A percentile compares a stretch with the other conserved stretches of the same genome.
These are phyloP conservation scores for Leccinellum luteum DNA, from an alignment of 768 basidiomycete genomes.

Conservation along the genomic window DNA sequence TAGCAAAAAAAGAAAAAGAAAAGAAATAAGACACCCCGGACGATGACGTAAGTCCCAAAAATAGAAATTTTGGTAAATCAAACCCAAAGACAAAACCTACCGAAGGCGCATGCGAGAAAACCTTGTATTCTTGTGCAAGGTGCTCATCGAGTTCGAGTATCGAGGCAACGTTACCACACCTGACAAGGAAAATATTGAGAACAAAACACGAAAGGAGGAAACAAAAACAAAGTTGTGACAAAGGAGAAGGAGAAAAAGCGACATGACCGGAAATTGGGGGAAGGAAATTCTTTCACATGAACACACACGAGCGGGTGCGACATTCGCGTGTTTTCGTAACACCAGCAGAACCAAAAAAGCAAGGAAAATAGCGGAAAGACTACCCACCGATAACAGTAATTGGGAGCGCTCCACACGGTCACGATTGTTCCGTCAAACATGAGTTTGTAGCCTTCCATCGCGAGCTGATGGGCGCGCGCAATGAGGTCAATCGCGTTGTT, in stretches of 20 bases:
- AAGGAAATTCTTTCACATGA: constrained; percentile 5
- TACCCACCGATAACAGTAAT: constrained; percentile 93
- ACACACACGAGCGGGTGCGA: neutral
- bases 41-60: constrained; percentile 10
- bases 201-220: neutral
- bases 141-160: constrained; percentile 94
- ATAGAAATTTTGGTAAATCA: neutral
- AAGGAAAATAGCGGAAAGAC: neutral
- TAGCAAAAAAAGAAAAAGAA: neutral
- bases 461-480: constrained; percentile 95
- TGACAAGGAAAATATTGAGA: constrained; percentile 26
- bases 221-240: constrained; percentile 7
- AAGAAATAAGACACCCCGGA: constrained; percentile 2
- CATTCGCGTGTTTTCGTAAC: neutral
- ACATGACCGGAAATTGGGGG: constrained; percentile 25
- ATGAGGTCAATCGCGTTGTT: constrained; percentile 92
- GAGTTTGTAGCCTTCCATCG: constrained; percentile 96
- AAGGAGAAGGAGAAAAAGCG: neutral
- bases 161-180: constrained; percentile 95
- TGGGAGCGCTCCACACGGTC: constrained; percentile 97
- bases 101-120: constrained; percentile 87
- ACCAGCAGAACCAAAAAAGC: neutral
- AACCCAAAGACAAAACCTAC: constrained; percentile 42
- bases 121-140: constrained; percentile 92
- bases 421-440: constrained; percentile 97